Evolutionary conservation across 2,329 filamentous ascomycete species (phyloP), one percentile per base, ranked within the genome.

Genomic region (Ceratocystis colombiana): DNA sequence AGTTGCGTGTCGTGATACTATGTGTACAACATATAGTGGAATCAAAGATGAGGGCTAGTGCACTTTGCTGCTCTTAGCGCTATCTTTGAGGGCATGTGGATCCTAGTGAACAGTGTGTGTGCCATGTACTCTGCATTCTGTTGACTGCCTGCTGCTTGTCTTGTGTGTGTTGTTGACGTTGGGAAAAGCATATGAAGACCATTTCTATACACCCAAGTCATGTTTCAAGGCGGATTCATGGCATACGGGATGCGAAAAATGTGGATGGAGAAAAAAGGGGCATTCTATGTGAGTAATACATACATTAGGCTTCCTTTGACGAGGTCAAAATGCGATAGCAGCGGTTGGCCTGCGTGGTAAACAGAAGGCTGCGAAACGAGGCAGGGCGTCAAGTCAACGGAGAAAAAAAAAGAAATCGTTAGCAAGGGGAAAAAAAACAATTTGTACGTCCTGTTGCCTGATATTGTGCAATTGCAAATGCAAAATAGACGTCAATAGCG

Each of bases 401-500:
- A 28, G 20, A 55, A 37, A n/a, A 59, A 57, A 20, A 30, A n/a
- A 30, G 22, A 30, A 59, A 25, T 59, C 55, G 28, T 37, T 5
- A 59, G 22, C 5, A n/a, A 28, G 10, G 17, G 8, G 4, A 17
- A 45, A 45, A 45, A 22, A 28, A 50, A 33, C 10, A 8, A 22
- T 37, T 17, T 10, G 25, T 17, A 7, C 28, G 7, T 10, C 17
- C 7, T n/a, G 6, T 59, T 7, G 48, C 48, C 25, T 15, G 48
- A 53, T 28, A 53, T 53, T 25, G 48, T 53, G 48, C 20, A 25
- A 50, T 15, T 17, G 48, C 22, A 25, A 25, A 28, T 53, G 48
- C 48, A 41, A 15, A 41, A 12, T 41, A 7, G n/a, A 20, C 48
- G 55, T 63, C 63, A 41, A 64, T 61, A 53, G 70, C 69, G 70